Evolutionary conservation across 176 grass and related monocot genomes (phyloP).

Genomic region (Ananas comosus): DNA sequence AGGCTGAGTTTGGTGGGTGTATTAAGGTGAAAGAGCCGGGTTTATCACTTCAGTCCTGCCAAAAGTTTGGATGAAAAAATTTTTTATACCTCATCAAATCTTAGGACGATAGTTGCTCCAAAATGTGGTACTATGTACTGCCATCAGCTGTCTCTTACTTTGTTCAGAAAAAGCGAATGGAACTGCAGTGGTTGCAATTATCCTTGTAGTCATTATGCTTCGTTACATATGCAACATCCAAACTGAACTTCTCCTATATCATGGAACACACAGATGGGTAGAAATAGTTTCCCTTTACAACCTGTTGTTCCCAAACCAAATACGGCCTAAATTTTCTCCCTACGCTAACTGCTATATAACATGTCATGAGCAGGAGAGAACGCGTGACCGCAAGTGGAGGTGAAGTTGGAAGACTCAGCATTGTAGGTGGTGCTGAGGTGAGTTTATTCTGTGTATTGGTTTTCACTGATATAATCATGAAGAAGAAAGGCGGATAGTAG

Average conservation of each 20-base stretch:
- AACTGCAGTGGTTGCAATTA: no score
- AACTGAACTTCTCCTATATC: not conserved
- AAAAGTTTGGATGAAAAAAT: not conserved
- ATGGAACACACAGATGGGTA: not conserved
- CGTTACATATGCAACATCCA: not conserved
- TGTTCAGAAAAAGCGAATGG: no score
- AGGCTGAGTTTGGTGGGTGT: not conserved
- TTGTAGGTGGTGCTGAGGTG: constrained; percentile 92
- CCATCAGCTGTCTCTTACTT: no score
- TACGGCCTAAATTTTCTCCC: not conserved
- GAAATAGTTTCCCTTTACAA: not conserved
- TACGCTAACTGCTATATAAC: not conserved
- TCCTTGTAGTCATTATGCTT: not conserved
- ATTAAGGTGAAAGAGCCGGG: not conserved
- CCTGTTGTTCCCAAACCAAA: not conserved
- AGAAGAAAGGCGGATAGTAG: not conserved
- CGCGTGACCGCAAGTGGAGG: constrained; percentile 94
- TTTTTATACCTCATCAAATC: no score
- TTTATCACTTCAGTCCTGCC: not conserved
- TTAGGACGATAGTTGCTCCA: no score
- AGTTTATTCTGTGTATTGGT: constrained; percentile 14
- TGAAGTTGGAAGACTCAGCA: constrained; percentile 94
- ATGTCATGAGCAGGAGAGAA: constrained; percentile 50
- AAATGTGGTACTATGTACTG: no score
- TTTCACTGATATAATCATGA: constrained; percentile 4